Base-by-base conservation (phyloP, 495 filamentous ascomycete genomes). In the Astrothelium macrocarpum region DNA sequence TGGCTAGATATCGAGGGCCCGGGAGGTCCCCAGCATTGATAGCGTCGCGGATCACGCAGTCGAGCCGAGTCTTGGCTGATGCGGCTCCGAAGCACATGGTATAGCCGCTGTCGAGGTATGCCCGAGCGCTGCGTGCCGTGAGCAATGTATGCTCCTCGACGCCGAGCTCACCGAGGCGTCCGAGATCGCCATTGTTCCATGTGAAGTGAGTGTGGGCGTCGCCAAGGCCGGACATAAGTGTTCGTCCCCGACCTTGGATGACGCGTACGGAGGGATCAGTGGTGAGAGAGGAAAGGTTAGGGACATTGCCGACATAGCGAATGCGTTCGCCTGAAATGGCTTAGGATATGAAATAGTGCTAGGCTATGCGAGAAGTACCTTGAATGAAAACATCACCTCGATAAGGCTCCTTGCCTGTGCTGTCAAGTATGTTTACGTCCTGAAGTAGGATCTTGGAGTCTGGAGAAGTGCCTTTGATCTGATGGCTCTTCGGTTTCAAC, bases 1-100 rank as follows among this genome's bases (percentile, higher is more conserved):
- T 83, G 0, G 78, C 79, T 12, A 82, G 67, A 63, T 73, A 78
- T 4, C 79, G 72, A 5, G 80, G 80, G 2, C 80, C 80, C 0
- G 78, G 79, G n/a, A 84, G 78, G 62, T 78, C 70, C 0, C 82
- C 82, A 0, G 71, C 71, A 46, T 83, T 81, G 63, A 85, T 84
- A 1, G 81, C 80, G 63, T 84, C 78, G 34, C 80, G 73, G 32
- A 84, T 77, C 18, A 80, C 80, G 34, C 77, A 64, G 62, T 81
- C 80, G 0, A 82, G 70, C 12, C 80, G 73, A 28, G 76, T 71
- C 64, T 81, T 79, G 0, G 80, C 80, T 1, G 78, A 77, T 7
- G 80, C 80, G 0, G 80, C 79, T 4, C 80, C 80, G 64, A 76
- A 81, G 68, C 78, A 82, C 68, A 80, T 80, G 18, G 78, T 75